phyloP scores from a whole-genome alignment of 23 red algal species.

The Gracilariopsis chorda region DNA sequence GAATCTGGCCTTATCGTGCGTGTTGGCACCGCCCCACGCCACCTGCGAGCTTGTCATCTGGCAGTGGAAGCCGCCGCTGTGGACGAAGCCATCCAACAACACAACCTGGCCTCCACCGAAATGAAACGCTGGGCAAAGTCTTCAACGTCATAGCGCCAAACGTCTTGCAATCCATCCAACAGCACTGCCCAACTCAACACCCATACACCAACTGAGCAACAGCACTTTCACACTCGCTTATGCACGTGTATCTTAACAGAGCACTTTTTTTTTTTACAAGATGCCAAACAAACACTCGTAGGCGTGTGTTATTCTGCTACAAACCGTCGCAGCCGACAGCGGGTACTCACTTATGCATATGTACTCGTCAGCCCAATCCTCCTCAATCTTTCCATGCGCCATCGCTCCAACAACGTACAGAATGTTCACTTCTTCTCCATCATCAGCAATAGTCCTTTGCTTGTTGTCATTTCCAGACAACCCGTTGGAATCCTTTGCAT shows the following conservation, averaged over 20 bases:
- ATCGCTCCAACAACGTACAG: conserved; percentile 97
- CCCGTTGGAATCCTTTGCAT: not conserved
- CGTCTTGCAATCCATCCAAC: too few relatives aligned
- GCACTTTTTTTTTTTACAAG: too few relatives aligned
- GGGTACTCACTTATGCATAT: conserved; percentile 90
- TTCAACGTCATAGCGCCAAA: too few relatives aligned
- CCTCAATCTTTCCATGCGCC: conserved; percentile 88
- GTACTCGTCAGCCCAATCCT: conserved; percentile 86
- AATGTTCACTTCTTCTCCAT: conserved; percentile 70
- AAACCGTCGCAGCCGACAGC: conserved; percentile 84
- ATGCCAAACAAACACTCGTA: conserved; percentile 88
- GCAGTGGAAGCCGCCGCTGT: not conserved
- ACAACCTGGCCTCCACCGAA: not conserved
- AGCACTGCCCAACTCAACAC: too few relatives aligned
- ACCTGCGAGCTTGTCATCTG: not conserved
- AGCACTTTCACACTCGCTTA: too few relatives aligned
- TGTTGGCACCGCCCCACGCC: conserved; percentile 15
- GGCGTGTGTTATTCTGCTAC: conserved; percentile 65
- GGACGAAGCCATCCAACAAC: not conserved
- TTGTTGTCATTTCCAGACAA: not conserved
- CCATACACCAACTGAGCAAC: too few relatives aligned
- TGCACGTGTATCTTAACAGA: too few relatives aligned
- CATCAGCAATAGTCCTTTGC: not conserved
- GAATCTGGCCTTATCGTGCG: conserved; percentile 24
- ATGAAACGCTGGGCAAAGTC: not conserved